Evolutionary conservation across 2,329 filamentous ascomycete genomes (phyloP).

Genomic region (Diaporthe citri): DNA sequence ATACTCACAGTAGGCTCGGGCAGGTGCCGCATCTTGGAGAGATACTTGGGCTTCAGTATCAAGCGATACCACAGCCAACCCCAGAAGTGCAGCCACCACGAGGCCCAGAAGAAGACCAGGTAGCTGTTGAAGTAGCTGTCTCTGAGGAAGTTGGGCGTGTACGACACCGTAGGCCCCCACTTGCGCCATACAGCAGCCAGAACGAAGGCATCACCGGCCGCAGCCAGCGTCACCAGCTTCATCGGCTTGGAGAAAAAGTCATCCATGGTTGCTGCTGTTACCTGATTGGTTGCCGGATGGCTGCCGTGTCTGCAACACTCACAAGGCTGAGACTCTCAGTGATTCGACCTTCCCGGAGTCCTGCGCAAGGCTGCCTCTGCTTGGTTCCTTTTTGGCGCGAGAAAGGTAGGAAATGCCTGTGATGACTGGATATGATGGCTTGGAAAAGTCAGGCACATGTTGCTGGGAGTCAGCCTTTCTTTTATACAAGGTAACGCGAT

Average conservation of each 20-base stretch:
- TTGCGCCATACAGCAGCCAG: constrained; percentile 10
- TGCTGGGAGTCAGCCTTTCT: constrained; percentile 17
- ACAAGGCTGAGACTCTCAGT: constrained; percentile 11
- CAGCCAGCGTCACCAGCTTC: constrained; percentile 20
- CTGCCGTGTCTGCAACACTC: background rate
- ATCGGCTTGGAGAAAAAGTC: constrained; percentile 25
- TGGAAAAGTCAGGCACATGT: constrained; percentile 18
- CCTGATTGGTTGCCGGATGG: background rate
- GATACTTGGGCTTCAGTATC: constrained; percentile 28
- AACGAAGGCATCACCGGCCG: constrained; percentile 1
- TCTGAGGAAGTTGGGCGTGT: background rate
- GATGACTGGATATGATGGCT: constrained; percentile 11
- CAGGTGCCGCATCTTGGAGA: constrained; percentile 16
- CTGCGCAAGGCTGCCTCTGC: constrained; percentile 14
- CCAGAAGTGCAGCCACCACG: constrained; percentile 16
- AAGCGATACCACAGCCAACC: constrained; percentile 10
- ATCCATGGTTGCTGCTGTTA: background rate
- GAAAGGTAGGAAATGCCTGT: background rate
- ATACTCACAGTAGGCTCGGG: background rate
- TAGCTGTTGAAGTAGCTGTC: constrained; percentile 19
- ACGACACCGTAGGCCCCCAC: constrained; percentile 3
- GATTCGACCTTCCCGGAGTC: background rate
- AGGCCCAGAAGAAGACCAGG: background rate
- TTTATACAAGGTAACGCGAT: constrained; percentile 22
- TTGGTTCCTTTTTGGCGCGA: background rate